Evolutionary conservation across 2,329 filamentous ascomycete species (phyloP), one percentile per base, ranked within the genome.

Genomic region (Seiridium cupressi): DNA sequence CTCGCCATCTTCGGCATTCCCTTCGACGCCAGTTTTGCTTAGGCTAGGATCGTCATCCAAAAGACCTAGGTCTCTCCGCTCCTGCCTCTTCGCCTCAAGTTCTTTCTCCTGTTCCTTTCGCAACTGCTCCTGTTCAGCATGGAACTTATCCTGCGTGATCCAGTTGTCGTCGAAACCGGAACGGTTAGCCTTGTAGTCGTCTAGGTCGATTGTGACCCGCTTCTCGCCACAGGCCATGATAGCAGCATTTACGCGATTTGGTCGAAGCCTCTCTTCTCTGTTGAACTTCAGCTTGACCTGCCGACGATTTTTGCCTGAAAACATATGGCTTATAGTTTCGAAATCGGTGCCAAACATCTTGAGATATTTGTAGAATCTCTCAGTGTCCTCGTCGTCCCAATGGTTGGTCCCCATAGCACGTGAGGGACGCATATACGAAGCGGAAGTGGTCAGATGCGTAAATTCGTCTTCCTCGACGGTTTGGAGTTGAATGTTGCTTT

Each of bases 201-300:
- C 83, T 34, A 89, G 74, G 68, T 87, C 81, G 64, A 89, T 87
- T 68, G 74, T 75, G 48, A 81, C 77, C 36, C 80, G 80, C 74
- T 86, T 84, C 65, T 83, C 78, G 59, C 85, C 85, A 42, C 70
- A 69, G 36, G 72, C 70, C 70, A 83, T 83, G 59, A 95, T 78
- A 4, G 86, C 86, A 42, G 81, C 80, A 62, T 86, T 86, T 65
- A 96, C 81, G 63, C 84, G 82, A 3, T 77, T 75, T 0, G 89
- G 87, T 63, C 89, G 82, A 57, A 85, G 79, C 40, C 85, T 81
- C 75, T 95, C 91, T 74, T 95, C 92, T 62, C 89, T 87, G 68
- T 89, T 90, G 76, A 92, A 95, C 72, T 95, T 95, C 64, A 89
- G 83, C 77, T 94, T 94, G 75, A 95, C 83, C 72, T 91, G 86